phyloP scores from a whole-genome alignment of 2,329 filamentous ascomycete species.

The Aspergillus aculeatus region DNA sequence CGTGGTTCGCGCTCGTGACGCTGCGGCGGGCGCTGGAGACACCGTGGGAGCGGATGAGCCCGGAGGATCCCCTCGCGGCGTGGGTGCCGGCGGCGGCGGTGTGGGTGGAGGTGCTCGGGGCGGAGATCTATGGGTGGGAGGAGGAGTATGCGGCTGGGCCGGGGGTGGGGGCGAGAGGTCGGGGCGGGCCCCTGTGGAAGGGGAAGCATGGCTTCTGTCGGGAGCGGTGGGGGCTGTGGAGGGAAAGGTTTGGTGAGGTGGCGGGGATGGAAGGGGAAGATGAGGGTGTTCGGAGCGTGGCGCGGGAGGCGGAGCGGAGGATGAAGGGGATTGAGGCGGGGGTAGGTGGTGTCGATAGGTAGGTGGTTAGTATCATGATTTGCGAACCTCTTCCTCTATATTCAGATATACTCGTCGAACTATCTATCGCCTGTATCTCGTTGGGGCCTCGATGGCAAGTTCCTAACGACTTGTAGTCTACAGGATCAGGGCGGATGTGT shows the following conservation, averaged over 20 bases:
- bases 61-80: constrained; percentile 1
- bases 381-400: too few relatives aligned
- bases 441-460: too few relatives aligned
- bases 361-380: too few relatives aligned
- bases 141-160: constrained; percentile 5
- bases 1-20: constrained; percentile 13
- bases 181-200: constrained; percentile 13
- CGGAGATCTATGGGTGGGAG: constrained; percentile 16
- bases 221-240: constrained; percentile 14
- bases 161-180: neutral
- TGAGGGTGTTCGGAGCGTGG: constrained; percentile 1
- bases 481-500: too few relatives aligned
- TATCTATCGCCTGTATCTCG: too few relatives aligned
- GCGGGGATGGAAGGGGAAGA: neutral
- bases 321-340: constrained; percentile 15
- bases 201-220: constrained; percentile 16
- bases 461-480: too few relatives aligned
- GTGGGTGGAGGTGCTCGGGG: constrained; percentile 16
- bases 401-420: too few relatives aligned
- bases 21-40: constrained; percentile 11
- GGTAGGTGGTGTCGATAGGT: neutral
- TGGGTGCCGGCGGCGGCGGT: constrained; percentile 12
- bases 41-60: neutral
- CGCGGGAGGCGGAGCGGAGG: constrained; percentile 10
- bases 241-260: constrained; percentile 13